A percentile compares a stretch with the other conserved stretches of the same genome.
Evolutionary conservation across 2,329 filamentous ascomycete species (phyloP).

Genomic region (Colletotrichum eleusines): DNA sequence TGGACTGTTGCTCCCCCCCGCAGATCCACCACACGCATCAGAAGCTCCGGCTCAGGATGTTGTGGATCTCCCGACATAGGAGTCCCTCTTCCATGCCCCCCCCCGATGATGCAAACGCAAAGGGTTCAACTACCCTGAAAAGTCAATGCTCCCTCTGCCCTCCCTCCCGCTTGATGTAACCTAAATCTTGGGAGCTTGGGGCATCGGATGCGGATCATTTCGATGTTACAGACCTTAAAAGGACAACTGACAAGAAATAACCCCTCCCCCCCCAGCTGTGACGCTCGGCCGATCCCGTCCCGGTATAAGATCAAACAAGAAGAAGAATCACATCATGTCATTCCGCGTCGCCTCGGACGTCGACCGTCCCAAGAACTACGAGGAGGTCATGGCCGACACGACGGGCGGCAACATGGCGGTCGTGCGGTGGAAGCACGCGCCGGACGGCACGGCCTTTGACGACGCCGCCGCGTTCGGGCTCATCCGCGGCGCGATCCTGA

Average conservation of each 20-base stretch:
- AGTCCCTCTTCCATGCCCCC: conserved; percentile 5
- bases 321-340: not conserved
- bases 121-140: not conserved
- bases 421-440: conserved; percentile 10
- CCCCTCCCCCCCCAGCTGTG: not conserved
- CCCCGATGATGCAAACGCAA: conserved; percentile 3
- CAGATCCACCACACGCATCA: conserved; percentile 15
- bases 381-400: not conserved
- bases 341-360: not conserved
- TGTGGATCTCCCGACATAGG: not conserved
- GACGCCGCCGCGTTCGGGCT: conserved; percentile 15
- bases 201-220: not conserved
- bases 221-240: conserved; percentile 3
- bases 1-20: not conserved
- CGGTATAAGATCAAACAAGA: too few species aligned
- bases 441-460: conserved; percentile 15
- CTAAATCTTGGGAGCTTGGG: not conserved
- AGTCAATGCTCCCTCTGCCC: not conserved
- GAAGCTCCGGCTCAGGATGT: conserved; percentile 10
- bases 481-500: conserved; percentile 17
- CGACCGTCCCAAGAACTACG: not conserved
- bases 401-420: conserved; percentile 1
- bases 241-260: not conserved
- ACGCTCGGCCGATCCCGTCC: not conserved
- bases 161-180: too few species aligned